phyloP scores from a whole-genome alignment of 139 green algal species.

The Chlorella vulgaris region DNA sequence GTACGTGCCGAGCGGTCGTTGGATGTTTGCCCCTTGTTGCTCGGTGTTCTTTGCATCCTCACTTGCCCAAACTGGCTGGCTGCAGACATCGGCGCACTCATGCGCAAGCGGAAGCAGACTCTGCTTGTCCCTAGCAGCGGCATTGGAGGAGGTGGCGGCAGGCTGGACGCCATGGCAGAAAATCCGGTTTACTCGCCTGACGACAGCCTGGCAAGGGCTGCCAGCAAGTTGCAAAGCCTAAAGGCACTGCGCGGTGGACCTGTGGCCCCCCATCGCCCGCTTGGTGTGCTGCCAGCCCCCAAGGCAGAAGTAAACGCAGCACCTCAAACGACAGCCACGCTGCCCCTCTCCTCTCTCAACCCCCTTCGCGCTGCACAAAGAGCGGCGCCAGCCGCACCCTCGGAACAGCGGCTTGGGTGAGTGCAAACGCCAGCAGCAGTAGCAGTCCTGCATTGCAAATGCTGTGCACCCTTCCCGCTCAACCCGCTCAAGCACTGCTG shows the following conservation, averaged over 20 bases:
- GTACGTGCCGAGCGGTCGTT: too few relatives aligned
- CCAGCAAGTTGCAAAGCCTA: slow-evolving; percentile 36
- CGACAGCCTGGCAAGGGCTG: slow-evolving; percentile 26
- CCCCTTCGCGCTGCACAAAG: too few relatives aligned
- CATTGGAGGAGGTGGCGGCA: neutral
- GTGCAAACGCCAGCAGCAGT: too few relatives aligned
- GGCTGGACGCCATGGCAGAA: slow-evolving; percentile 2
- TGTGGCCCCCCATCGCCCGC: neutral
- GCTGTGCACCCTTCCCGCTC: neutral
- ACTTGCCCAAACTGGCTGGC: too few relatives aligned
- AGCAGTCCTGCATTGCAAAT: neutral
- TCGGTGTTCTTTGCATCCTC: too few relatives aligned
- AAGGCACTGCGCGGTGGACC: slow-evolving; percentile 11
- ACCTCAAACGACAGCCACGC: too few relatives aligned
- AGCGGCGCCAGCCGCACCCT: too few relatives aligned
- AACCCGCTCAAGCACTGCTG: neutral
- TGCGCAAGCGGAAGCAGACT: slow-evolving; percentile 13
- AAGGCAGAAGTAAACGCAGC: too few relatives aligned
- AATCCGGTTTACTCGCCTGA: slow-evolving; percentile 27
- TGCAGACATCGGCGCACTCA: slow-evolving; percentile 39
- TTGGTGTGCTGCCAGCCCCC: neutral
- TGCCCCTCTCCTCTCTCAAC: too few relatives aligned
- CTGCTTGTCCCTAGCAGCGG: neutral
- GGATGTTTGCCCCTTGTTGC: too few relatives aligned
- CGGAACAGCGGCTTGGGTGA: too few relatives aligned